These are phyloP conservation scores for Echium plantagineum DNA, from an alignment of 257 asterid species.

Conservation along the genomic window DNA sequence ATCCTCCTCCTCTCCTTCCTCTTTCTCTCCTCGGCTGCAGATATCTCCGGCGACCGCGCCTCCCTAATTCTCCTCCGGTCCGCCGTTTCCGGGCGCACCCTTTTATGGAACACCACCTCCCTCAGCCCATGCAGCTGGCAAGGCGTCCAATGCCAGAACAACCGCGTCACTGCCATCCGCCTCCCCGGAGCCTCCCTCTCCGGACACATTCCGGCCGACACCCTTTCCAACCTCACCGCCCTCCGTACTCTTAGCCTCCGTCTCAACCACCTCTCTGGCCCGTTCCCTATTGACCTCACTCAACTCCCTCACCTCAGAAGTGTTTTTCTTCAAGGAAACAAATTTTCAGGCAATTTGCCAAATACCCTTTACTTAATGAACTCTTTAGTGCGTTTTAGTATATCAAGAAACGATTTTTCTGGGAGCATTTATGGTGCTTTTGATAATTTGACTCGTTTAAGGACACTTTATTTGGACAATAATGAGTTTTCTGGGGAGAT, in stretches of 20 bases:
- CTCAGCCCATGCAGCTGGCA: slow-evolving; percentile 59
- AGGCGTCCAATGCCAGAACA: slow-evolving; percentile 48
- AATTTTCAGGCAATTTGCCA: slow-evolving; percentile 37
- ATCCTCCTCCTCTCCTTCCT: slow-evolving; percentile 25
- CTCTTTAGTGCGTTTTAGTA: slow-evolving; percentile 41
- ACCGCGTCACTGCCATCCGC: slow-evolving; percentile 55
- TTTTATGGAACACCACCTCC: slow-evolving; percentile 44
- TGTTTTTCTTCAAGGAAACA: slow-evolving; percentile 64
- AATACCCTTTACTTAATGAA: slow-evolving; percentile 22
- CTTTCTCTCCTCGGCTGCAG: slow-evolving; percentile 14
- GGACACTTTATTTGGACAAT: slow-evolving; percentile 50
- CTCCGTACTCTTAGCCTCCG: slow-evolving; percentile 74
- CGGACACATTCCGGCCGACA: slow-evolving; percentile 36
- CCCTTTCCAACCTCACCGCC: slow-evolving; percentile 36
- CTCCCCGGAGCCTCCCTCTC: slow-evolving; percentile 64
- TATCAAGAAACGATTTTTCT: slow-evolving; percentile 49
- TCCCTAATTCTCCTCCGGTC: slow-evolving; percentile 58
- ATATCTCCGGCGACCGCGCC: slow-evolving; percentile 43
- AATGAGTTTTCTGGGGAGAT: slow-evolving; percentile 44
- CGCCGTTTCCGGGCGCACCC: slow-evolving; percentile 59
- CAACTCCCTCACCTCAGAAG: slow-evolving; percentile 40
- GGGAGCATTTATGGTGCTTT: slow-evolving; percentile 41
- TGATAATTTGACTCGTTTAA: slow-evolving; percentile 49
- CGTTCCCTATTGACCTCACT: slow-evolving; percentile 45
- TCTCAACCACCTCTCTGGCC: slow-evolving; percentile 55